phyloP scores from a whole-genome alignment of 495 filamentous ascomycete species.

The Neurospora discreta region DNA sequence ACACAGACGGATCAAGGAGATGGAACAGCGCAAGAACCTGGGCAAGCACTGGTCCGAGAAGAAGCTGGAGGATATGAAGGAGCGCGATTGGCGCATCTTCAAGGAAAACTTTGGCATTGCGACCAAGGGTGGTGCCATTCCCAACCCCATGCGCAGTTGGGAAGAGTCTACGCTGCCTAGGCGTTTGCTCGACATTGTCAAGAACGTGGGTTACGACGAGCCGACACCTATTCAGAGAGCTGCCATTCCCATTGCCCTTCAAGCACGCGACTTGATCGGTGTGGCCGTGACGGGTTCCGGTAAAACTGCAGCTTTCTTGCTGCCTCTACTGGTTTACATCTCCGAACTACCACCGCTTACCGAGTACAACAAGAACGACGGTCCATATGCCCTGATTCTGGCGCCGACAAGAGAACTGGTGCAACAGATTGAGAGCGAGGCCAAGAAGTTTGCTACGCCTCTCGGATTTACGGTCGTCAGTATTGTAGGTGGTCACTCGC shows the following conservation, averaged over 20 bases:
- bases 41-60: slow-evolving; percentile 98
- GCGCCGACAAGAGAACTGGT: slow-evolving; percentile 97
- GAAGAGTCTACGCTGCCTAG: slow-evolving; percentile 72
- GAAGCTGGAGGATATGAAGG: slow-evolving; percentile 87
- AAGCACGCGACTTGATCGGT: slow-evolving; percentile 89
- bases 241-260: slow-evolving; percentile 89
- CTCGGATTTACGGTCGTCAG: slow-evolving; percentile 93
- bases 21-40: slow-evolving; percentile 60
- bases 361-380: slow-evolving; percentile 86
- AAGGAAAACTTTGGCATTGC: slow-evolving; percentile 98
- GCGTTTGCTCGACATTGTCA: slow-evolving; percentile 71
- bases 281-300: slow-evolving; percentile 98
- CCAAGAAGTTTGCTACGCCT: slow-evolving; percentile 82
- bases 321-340: slow-evolving; percentile 95
- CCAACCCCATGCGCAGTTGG: slow-evolving; percentile 96
- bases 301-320: slow-evolving; percentile 92
- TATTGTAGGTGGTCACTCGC: slow-evolving; percentile 91
- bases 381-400: slow-evolving; percentile 91
- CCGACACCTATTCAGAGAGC: slow-evolving; percentile 89
- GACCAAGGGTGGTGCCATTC: slow-evolving; percentile 80
- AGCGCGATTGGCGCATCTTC: slow-evolving; percentile 98
- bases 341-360: slow-evolving; percentile 77
- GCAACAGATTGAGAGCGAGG: slow-evolving; percentile 94
- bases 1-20: slow-evolving; percentile 47
- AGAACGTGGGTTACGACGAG: slow-evolving; percentile 82